A percentile compares a stretch with the other conserved stretches of the same genome.
Conservation (phyloP, 2,329 filamentous ascomycete genomes). For the Exophiala calicioides region DNA sequence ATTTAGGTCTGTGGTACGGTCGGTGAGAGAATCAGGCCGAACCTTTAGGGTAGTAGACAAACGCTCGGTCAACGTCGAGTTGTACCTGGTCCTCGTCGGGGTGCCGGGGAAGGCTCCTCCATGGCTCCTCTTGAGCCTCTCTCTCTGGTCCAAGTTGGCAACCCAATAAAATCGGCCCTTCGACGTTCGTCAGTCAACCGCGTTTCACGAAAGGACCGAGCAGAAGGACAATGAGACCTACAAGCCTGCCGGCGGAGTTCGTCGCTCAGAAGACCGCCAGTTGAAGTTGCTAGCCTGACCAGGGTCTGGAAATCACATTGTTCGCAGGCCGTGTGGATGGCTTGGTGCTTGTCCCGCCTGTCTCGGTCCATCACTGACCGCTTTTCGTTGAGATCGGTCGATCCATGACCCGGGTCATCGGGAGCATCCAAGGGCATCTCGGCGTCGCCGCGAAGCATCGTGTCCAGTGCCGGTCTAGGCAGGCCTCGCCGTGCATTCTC, state of each 20-base stretch:
- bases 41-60: constrained; percentile 92
- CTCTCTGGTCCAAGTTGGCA: constrained; percentile 31
- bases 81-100: constrained; percentile 86
- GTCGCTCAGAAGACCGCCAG: constrained; percentile 69
- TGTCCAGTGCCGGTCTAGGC: neutral
- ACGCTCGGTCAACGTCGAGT: constrained; percentile 92
- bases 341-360: constrained; percentile 43
- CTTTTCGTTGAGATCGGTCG: constrained; percentile 9
- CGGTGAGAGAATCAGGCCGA: constrained; percentile 37
- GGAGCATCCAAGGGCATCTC: constrained; percentile 8
- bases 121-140: constrained; percentile 36
- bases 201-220: constrained; percentile 21
- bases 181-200: constrained; percentile 14
- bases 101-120: constrained; percentile 71
- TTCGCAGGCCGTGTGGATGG: constrained; percentile 62
- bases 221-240: constrained; percentile 51
- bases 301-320: constrained; percentile 59
- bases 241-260: constrained; percentile 72
- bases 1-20: constrained; percentile 23
- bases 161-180: constrained; percentile 55
- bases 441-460: constrained; percentile 11
- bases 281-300: constrained; percentile 59
- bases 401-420: constrained; percentile 10
- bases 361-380: constrained; percentile 9
- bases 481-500: constrained; percentile 6